Conservation (phyloP, 106 monocot species). For the Allium cepa region DNA sequence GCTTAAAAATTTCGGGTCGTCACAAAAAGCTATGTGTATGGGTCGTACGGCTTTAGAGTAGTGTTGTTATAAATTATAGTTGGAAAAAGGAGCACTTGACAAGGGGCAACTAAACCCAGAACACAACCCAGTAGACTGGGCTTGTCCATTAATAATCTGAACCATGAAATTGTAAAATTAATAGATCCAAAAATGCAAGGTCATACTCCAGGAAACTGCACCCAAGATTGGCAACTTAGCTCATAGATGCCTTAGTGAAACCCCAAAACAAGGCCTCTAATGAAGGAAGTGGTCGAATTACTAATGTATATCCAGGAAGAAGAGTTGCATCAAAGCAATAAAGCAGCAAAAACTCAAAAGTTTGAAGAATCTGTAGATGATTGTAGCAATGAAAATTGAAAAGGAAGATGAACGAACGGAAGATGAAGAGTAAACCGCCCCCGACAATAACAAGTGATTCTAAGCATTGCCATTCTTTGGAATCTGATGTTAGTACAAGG, state of each 20-base stretch:
- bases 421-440: constrained; percentile 6
- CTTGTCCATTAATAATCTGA: constrained; percentile 43
- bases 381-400: background rate
- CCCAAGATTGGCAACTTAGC: constrained; percentile 38
- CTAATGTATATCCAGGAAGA: constrained; percentile 20
- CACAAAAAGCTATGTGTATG: constrained; percentile 79
- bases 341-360: background rate
- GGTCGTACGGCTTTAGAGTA: constrained; percentile 57
- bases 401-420: background rate
- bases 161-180: constrained; percentile 40
- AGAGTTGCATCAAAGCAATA: background rate
- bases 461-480: background rate
- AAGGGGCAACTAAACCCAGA: constrained; percentile 33
- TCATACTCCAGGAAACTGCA: constrained; percentile 31
- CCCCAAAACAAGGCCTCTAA: constrained; percentile 53
- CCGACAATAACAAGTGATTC: background rate
- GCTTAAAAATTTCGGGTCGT: too few relatives aligned
- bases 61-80: constrained; percentile 67
- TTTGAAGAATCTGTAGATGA: background rate
- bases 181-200: constrained; percentile 57
- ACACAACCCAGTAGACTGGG: constrained; percentile 50
- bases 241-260: constrained; percentile 50
- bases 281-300: constrained; percentile 39
- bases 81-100: constrained; percentile 38
- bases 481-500: background rate